Evolutionary conservation across 441 rosid species (phyloP), one percentile per base, ranked within the genome.

Genomic region (Euphorbia schlechtendalii): DNA sequence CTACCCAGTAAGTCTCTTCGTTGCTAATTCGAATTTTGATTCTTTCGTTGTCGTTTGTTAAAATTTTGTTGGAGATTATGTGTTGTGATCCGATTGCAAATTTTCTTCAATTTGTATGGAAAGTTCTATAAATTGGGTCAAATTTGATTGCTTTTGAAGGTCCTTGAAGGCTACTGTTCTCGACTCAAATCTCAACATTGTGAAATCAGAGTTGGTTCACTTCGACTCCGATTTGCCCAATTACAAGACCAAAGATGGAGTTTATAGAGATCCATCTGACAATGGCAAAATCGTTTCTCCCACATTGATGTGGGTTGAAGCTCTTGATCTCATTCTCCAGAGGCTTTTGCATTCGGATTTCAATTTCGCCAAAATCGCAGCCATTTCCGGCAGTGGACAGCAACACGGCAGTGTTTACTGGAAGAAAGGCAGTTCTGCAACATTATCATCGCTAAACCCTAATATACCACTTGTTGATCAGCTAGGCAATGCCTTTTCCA

Each of bases 321-420:
- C 98, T 74, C 76, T 90, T 58, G 98, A 92, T 71, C 85, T 90
- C 64, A 76, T 88, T 65, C 82, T 92, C 58, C 76, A 82, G 45
- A 86, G 79, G 69, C 88, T 92, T 28, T 60, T 74, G 3, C 71
- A 76, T 11, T 75, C 89, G 0, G 71, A 77, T 61, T 72, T 92
- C 66, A 88, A 90, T 73, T 88, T 92, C 61, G 77, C 67, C 18
- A 90, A 85, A 69, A 68, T 92, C 30, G 68, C 76, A 40, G 92
- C 98, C 18, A 66, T 92, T 61, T 92, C 98, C 0, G 96, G 96
- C 10, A 92, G 98, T 21, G 98, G 98, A 41, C 98, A 92, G 75
- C 98, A 92, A 38, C 98, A 92, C 38, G 98, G 96, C 20, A 92
- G 98, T 57, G 87, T 92, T 63, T 92, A 90, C 61, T 92, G 98